Conservation (phyloP, 2,329 filamentous ascomycete genomes). For the Plenodomus tracheiphilus region DNA sequence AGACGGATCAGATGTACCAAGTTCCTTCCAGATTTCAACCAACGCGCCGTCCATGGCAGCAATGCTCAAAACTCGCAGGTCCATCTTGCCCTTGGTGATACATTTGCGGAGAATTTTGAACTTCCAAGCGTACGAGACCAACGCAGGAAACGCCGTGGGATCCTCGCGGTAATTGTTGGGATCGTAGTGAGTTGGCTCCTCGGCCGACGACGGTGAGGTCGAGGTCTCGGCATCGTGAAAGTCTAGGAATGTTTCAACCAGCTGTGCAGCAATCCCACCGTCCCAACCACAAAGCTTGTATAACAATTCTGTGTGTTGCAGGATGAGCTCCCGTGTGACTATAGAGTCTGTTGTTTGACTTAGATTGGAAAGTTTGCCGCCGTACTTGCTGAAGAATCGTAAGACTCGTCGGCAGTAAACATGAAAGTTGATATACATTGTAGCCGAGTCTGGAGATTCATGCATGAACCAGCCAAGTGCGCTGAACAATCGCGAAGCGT, state of each 20-base stretch:
- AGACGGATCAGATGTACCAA: conserved; percentile 50
- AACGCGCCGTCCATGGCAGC: conserved; percentile 73
- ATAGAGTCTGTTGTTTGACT: conserved; percentile 30
- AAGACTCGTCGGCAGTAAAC: conserved; percentile 26
- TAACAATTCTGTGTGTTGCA: conserved; percentile 23
- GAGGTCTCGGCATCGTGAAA: conserved; percentile 29
- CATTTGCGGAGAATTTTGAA: conserved; percentile 71
- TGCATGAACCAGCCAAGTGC: conserved; percentile 28
- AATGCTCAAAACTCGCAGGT: conserved; percentile 79
- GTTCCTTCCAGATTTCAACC: conserved; percentile 59
- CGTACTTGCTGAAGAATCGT: conserved; percentile 33
- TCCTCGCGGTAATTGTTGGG: conserved; percentile 24
- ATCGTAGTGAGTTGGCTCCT: conserved; percentile 1
- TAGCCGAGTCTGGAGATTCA: conserved; percentile 8
- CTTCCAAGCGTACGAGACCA: conserved; percentile 68
- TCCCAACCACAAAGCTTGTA: conserved; percentile 35
- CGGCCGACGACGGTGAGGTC: conserved; percentile 11
- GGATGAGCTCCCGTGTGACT: conserved; percentile 30
- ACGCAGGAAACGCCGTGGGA: conserved; percentile 49
- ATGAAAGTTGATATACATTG: conserved; percentile 14
- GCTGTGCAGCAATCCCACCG: conserved; percentile 21
- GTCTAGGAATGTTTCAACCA: conserved; percentile 31
- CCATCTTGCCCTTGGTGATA: conserved; percentile 85
- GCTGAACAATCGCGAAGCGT: conserved; percentile 21
- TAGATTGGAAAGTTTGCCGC: conserved; percentile 32